Evolutionary conservation across 257 asterid species (phyloP).

Genomic region (Ilex asprella): DNA sequence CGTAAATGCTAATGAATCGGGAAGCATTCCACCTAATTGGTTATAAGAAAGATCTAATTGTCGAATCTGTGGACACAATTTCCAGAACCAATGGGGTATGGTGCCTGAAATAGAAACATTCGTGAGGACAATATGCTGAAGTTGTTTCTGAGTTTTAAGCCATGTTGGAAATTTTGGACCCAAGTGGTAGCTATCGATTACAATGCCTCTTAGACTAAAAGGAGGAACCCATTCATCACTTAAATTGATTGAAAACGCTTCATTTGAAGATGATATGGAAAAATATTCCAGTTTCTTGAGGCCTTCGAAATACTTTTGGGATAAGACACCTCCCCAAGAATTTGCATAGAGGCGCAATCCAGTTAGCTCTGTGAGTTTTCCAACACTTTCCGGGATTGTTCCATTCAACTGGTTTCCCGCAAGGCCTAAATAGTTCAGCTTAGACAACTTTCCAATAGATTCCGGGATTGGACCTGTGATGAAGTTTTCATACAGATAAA

Average conservation of each 20-base stretch:
- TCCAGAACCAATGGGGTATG: conserved; percentile 29
- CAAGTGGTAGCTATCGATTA: conserved; percentile 12
- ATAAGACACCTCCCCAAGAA: conserved; percentile 13
- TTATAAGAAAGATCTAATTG: conserved; percentile 2
- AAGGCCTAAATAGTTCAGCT: conserved; percentile 4
- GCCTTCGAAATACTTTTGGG: conserved; percentile 14
- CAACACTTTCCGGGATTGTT: conserved; percentile 5
- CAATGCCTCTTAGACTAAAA: conserved; percentile 16
- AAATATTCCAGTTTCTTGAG: conserved; percentile 19
- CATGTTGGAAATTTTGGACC: conserved; percentile 22
- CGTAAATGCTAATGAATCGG: not conserved
- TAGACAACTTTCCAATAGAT: conserved; percentile 7
- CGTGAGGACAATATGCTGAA: conserved; percentile 7
- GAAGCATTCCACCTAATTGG: conserved; percentile 4
- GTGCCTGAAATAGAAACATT: conserved; percentile 12
- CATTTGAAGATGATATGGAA: conserved; percentile 13
- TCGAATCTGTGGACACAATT: conserved; percentile 1
- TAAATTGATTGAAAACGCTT: conserved; percentile 10
- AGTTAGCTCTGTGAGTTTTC: conserved; percentile 2
- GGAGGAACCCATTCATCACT: conserved; percentile 22
- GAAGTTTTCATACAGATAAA: conserved; percentile 1
- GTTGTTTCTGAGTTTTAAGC: conserved; percentile 20
- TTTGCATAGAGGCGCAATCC: conserved; percentile 2
- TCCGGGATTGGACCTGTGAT: conserved; percentile 10
- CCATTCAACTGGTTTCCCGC: conserved; percentile 6